phyloP scores from a whole-genome alignment of 2,329 filamentous ascomycete genomes.

The Juglanconis sp. region DNA sequence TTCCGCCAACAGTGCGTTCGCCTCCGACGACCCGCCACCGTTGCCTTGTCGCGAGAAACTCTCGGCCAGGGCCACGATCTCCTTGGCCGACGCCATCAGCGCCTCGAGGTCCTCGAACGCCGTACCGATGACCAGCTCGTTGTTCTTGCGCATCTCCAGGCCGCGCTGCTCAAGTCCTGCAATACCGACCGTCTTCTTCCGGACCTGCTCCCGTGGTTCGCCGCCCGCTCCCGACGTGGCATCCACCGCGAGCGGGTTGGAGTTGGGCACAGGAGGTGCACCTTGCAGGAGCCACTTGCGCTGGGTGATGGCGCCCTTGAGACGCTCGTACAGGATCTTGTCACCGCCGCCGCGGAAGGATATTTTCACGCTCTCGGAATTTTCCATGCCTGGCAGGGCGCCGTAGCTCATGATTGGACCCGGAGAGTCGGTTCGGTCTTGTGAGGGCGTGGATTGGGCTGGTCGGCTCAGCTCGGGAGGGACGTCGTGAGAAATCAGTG shows the following conservation, averaged over 20 bases:
- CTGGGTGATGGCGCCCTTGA: slow-evolving; percentile 85
- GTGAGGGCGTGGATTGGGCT: slow-evolving; percentile 31
- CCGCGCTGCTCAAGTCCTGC: slow-evolving; percentile 87
- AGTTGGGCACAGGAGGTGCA: slow-evolving; percentile 80
- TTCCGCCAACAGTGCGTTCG: slow-evolving; percentile 72
- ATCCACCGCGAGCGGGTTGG: slow-evolving; percentile 38
- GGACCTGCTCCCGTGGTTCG: not conserved
- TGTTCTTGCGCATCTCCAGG: slow-evolving; percentile 82
- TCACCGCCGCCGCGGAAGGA: slow-evolving; percentile 89
- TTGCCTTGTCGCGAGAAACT: slow-evolving; percentile 71
- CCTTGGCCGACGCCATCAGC: slow-evolving; percentile 94
- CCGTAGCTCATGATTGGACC: slow-evolving; percentile 60
- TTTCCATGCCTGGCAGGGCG: slow-evolving; percentile 45
- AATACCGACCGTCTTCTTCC: slow-evolving; percentile 72
- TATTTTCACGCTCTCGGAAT: slow-evolving; percentile 76
- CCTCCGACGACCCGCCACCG: slow-evolving; percentile 61
- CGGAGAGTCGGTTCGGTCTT: slow-evolving; percentile 65
- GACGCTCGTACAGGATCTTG: slow-evolving; percentile 82
- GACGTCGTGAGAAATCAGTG: slow-evolving; percentile 57
- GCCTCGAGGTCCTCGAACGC: slow-evolving; percentile 96
- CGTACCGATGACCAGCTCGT: slow-evolving; percentile 85
- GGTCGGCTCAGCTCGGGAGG: slow-evolving; percentile 37
- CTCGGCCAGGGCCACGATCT: slow-evolving; percentile 90
- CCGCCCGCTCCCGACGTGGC: slow-evolving; percentile 30
- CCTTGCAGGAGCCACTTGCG: slow-evolving; percentile 92